Conservation (phyloP, 352 stramenopile genomes). For the Phytopythium cucurbitacearum region DNA sequence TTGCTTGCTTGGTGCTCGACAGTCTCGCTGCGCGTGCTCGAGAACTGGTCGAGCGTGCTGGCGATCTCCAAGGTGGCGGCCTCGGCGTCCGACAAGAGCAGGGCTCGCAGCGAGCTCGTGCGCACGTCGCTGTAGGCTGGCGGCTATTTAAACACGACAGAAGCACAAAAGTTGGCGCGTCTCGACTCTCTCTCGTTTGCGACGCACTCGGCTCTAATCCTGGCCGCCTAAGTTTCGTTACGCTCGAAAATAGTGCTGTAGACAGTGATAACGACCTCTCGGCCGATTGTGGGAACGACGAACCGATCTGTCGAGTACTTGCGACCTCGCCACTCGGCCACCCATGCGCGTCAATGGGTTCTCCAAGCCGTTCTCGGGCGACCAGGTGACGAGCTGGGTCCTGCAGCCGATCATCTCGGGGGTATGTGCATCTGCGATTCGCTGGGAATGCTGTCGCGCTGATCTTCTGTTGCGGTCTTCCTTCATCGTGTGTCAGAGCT, state of each 20-base stretch:
- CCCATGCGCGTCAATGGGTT: constrained; percentile 67
- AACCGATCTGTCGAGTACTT: too few relatives aligned
- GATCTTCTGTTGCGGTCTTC: neutral
- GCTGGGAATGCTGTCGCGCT: neutral
- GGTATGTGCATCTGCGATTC: constrained; percentile 18
- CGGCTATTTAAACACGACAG: constrained; percentile 6
- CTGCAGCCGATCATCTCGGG: constrained; percentile 66
- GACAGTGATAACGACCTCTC: neutral
- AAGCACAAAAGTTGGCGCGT: neutral
- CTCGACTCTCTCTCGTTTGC: neutral
- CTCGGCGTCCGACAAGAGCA: constrained; percentile 17
- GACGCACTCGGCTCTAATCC: neutral
- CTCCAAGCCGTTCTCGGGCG: constrained; percentile 71
- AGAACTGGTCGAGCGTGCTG: constrained; percentile 83
- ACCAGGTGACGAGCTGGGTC: constrained; percentile 74
- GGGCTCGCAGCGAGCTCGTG: constrained; percentile 47
- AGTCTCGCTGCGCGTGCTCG: constrained; percentile 75
- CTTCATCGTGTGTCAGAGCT: constrained; percentile 27
- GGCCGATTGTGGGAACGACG: too few relatives aligned
- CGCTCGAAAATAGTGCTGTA: neutral
- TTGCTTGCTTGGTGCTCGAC: constrained; percentile 2
- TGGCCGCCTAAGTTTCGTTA: neutral
- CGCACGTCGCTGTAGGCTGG: constrained; percentile 35
- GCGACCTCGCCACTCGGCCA: neutral
- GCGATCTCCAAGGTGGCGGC: constrained; percentile 57